Conservation (phyloP, 495 filamentous ascomycete genomes). For the Evernia prunastri region DNA sequence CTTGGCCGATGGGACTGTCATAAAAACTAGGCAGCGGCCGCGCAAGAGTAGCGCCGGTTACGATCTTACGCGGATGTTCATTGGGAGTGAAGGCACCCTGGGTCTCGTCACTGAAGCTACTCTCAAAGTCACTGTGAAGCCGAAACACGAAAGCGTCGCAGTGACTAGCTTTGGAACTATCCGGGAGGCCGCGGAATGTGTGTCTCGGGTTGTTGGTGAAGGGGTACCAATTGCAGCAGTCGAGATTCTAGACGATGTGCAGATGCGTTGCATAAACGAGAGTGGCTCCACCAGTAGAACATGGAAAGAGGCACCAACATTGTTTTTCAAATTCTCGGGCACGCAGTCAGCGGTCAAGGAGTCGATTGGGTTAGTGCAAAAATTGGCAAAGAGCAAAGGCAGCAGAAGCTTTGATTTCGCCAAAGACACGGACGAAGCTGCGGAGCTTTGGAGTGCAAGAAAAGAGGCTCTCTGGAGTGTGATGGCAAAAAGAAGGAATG, state of each 20-base stretch:
- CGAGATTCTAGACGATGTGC: constrained; percentile 79
- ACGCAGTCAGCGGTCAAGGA: constrained; percentile 63
- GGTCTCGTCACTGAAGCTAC: constrained; percentile 72
- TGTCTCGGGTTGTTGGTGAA: constrained; percentile 61
- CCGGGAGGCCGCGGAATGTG: constrained; percentile 63
- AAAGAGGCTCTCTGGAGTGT: constrained; percentile 75
- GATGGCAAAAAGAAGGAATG: constrained; percentile 57
- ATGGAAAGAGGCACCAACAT: constrained; percentile 70
- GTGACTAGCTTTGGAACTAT: constrained; percentile 71
- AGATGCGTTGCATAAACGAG: constrained; percentile 72
- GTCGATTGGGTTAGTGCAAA: constrained; percentile 57
- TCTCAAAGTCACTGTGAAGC: constrained; percentile 66
- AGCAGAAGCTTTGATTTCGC: constrained; percentile 67
- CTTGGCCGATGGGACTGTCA: constrained; percentile 68
- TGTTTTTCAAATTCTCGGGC: constrained; percentile 81
- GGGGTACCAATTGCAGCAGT: constrained; percentile 71
- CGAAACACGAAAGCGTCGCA: constrained; percentile 65
- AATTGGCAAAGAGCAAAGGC: constrained; percentile 54
- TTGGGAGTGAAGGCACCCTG: constrained; percentile 73
- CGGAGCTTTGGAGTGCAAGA: constrained; percentile 65
- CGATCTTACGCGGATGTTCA: constrained; percentile 68
- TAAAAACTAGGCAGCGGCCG: constrained; percentile 68
- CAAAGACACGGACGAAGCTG: constrained; percentile 57
- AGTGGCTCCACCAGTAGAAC: constrained; percentile 58
- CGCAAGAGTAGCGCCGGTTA: constrained; percentile 77